phyloP scores from a whole-genome alignment of 2,329 filamentous ascomycete genomes.

The Chaetothyriales sp. region DNA sequence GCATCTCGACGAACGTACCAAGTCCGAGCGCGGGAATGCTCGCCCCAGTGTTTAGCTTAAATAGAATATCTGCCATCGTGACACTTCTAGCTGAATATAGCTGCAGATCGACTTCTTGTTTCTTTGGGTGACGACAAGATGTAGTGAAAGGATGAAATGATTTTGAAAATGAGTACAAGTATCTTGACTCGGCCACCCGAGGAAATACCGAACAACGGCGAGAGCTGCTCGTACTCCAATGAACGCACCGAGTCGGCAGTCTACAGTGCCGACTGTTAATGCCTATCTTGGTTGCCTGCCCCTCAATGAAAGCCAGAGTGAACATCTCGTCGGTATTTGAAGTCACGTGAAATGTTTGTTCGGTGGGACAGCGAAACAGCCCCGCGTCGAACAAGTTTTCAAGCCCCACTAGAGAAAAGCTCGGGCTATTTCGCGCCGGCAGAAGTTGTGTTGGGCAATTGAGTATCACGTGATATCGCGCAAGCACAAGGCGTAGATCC shows the following conservation, averaged over 20 bases:
- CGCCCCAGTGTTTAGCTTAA: conserved; percentile 37
- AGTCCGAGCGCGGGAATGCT: conserved; percentile 38
- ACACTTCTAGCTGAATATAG: not conserved
- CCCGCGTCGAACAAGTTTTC: too few species aligned
- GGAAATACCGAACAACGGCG: not conserved
- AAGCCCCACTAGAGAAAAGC: too few species aligned
- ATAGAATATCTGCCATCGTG: conserved; percentile 17
- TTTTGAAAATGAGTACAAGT: not conserved
- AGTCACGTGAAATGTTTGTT: too few species aligned
- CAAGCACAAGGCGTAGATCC: too few species aligned
- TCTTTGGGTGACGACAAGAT: not conserved
- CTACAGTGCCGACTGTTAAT: not conserved
- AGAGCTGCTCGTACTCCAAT: not conserved
- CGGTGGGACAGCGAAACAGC: too few species aligned
- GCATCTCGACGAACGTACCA: conserved; percentile 14
- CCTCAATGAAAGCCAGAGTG: not conserved
- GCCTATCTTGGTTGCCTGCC: not conserved
- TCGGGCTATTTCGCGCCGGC: too few species aligned
- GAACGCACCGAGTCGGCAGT: not conserved
- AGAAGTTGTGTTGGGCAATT: too few species aligned
- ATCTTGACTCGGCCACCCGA: not conserved
- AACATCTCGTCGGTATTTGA: not conserved
- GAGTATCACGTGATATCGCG: too few species aligned
- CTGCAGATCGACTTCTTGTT: not conserved
- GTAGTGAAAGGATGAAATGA: not conserved